phyloP scores from a whole-genome alignment of 345 rosid species.

The Salix purpurea region DNA sequence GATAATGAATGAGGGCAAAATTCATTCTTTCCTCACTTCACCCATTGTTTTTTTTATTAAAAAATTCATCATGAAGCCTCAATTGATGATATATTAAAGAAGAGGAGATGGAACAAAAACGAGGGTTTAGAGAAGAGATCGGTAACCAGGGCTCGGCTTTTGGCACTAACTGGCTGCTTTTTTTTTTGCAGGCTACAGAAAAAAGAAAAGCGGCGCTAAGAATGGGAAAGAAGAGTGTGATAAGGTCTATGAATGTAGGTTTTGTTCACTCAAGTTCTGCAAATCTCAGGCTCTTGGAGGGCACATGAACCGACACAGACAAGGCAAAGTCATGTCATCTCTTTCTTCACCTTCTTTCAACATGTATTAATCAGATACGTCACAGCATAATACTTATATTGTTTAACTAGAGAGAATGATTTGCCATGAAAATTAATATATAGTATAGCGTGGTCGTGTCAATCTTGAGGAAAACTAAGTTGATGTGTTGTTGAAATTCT shows the following conservation, averaged over 20 bases:
- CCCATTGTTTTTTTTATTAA: background rate
- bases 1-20: background rate
- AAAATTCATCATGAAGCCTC: background rate
- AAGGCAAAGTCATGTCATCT: slow-evolving; percentile 47
- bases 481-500: slow-evolving; percentile 21
- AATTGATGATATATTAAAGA: background rate
- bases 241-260: slow-evolving; percentile 94
- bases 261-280: slow-evolving; percentile 99
- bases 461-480: slow-evolving; percentile 29
- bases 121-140: background rate
- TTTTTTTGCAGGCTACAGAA: slow-evolving; percentile 37
- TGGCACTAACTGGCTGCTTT: slow-evolving; percentile 35
- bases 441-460: slow-evolving; percentile 27
- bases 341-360: background rate
- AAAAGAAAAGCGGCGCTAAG: slow-evolving; percentile 63
- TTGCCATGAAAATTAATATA: slow-evolving; percentile 3
- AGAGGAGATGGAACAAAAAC: background rate
- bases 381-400: background rate
- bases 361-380: background rate
- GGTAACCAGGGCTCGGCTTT: slow-evolving; percentile 33
- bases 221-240: slow-evolving; percentile 84
- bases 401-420: background rate
- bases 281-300: slow-evolving; percentile 99
- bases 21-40: background rate
- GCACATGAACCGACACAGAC: slow-evolving; percentile 99